Evolutionary conservation across 164 flowering plant genomes (phyloP).

Genomic region (Sedum album): DNA sequence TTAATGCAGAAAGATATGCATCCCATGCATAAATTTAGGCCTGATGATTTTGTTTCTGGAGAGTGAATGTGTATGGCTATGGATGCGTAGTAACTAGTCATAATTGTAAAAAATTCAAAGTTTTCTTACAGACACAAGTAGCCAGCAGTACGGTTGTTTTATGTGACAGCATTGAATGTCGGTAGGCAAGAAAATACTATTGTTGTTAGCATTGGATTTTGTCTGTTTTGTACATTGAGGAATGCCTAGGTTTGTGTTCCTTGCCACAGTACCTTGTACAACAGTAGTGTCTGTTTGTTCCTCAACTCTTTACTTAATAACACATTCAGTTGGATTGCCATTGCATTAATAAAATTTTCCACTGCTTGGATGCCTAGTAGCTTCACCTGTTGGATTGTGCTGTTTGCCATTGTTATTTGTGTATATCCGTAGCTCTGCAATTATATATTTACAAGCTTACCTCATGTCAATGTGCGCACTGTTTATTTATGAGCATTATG

Average conservation of each 20-base stretch:
- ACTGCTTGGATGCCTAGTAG: neutral
- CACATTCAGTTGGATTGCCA: neutral
- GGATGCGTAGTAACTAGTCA: neutral
- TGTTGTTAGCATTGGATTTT: neutral
- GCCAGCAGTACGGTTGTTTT: constrained; percentile 5
- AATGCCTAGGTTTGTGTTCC: constrained; percentile 5
- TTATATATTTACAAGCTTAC: too few species aligned
- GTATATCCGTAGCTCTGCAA: too few species aligned
- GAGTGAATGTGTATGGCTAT: neutral
- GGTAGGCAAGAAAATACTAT: constrained; percentile 3
- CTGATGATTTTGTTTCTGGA: neutral
- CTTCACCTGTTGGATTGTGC: neutral
- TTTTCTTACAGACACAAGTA: neutral
- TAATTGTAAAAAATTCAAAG: neutral
- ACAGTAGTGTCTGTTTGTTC: neutral
- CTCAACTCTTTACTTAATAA: neutral
- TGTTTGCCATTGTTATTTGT: too few species aligned
- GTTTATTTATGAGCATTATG: too few species aligned
- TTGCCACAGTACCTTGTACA: neutral
- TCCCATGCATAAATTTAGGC: neutral
- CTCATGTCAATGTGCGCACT: too few species aligned
- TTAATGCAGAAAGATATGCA: neutral
- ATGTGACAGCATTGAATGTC: constrained; percentile 4
- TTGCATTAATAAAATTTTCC: neutral
- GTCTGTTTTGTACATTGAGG: neutral